Base-by-base conservation (phyloP, 345 rosid genomes). In the Eutrema yunnanense region DNA sequence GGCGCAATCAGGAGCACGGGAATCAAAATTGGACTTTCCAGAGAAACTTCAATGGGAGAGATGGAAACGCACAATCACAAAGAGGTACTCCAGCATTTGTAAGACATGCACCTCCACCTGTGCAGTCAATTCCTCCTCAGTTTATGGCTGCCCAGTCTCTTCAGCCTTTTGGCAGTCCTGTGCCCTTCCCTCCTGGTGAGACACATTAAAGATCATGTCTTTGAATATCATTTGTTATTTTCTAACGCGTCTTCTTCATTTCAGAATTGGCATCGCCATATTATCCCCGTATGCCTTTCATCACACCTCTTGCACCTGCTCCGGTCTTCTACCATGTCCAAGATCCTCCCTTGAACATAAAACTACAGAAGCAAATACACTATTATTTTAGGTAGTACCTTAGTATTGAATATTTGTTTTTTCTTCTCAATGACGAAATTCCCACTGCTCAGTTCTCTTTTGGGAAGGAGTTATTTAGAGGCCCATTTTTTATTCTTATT, bases 371-470 rank as follows among this genome's bases (percentile, higher is more conserved):
- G 49, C 98, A 93, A 75, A 88, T 93, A 63, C 89, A 93, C 53
- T 93, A 88, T 65, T 93, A 93, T 75, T 90, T 93, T 85, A 90
- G 96, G 98, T 94, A 75, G 50, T 57, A 9, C 51, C 65, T 73
- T 59, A 16, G 6, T 51, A 42, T 60, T 67, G 9, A 43, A 4
- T 4, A 29, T 54, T 53, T 37, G 65, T 36, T 67, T 9, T 16
- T 62, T 38, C 30, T 71, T 55, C 44, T 46, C 22, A 19, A 51
- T 61, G 41, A 50, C 14, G 6, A 54, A 16, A 19, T 62, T 37
- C 36, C 8, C 26, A 13, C 38, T 61, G 3, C 27, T 54, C 46
- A 48, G 9, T 69, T 69, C 26, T 63, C 52, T 55, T 14, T 33
- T 6, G 59, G 56, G 59, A 62, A 62, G 16, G 69, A 57, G 36